phyloP scores from a whole-genome alignment of 2,329 filamentous ascomycete species.

The Akanthomyces dipterigenus region DNA sequence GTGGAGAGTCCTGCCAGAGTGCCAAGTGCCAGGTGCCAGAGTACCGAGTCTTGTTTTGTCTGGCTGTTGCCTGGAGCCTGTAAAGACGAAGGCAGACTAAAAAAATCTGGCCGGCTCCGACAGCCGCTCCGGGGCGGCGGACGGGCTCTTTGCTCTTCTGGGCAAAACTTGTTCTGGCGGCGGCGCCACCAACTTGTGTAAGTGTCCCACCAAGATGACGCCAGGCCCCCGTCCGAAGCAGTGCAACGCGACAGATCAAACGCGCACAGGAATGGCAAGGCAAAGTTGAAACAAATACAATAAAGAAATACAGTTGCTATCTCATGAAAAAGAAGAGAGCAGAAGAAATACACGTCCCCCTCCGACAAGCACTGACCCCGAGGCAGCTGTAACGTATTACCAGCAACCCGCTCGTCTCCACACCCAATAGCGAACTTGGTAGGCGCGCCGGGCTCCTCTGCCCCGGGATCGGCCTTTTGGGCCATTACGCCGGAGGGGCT shows the following conservation, averaged over 20 bases:
- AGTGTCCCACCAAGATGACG: no score
- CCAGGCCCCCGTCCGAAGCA: no score
- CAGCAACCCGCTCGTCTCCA: neutral
- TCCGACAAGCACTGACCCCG: neutral
- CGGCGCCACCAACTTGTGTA: no score
- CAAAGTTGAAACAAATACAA: no score
- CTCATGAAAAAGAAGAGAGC: no score
- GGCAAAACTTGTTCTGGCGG: neutral
- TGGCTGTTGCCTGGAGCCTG: no score
- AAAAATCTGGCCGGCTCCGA: slow-evolving; percentile 10
- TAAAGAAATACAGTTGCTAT: no score
- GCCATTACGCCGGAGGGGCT: neutral
- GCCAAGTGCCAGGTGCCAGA: no score
- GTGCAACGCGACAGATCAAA: no score
- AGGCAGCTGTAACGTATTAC: neutral
- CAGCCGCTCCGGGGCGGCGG: neutral
- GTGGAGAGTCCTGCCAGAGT: no score
- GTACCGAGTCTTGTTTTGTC: neutral
- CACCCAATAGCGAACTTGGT: neutral
- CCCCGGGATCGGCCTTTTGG: slow-evolving; percentile 9
- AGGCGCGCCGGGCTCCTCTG: neutral
- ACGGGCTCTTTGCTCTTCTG: neutral
- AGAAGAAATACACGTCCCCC: neutral
- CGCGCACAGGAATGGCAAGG: no score
- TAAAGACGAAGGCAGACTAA: neutral